Conservation (phyloP, 345 rosid genomes). For the Acer negundo region DNA sequence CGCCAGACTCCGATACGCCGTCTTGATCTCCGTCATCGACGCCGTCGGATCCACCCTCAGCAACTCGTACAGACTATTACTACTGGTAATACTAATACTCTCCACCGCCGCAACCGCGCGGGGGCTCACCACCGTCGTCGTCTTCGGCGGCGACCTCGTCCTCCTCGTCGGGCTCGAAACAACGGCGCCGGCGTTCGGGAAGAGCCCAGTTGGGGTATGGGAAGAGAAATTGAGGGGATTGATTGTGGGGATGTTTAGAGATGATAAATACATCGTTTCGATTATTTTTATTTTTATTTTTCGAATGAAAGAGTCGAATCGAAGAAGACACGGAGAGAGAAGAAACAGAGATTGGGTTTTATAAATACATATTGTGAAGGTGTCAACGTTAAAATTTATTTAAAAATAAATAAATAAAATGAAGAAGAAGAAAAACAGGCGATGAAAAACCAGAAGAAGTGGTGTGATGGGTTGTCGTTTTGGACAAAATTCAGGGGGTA, state of each 20-base stretch:
- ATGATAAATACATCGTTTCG: slow-evolving; percentile 17
- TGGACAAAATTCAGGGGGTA: no score
- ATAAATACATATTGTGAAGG: neutral
- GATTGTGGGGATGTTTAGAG: slow-evolving; percentile 10
- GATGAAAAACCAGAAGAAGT: no score
- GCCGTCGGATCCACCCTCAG: slow-evolving; percentile 58
- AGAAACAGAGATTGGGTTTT: neutral
- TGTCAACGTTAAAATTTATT: neutral
- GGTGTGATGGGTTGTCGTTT: no score
- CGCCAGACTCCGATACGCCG: slow-evolving; percentile 65
- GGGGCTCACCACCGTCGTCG: neutral
- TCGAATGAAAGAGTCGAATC: neutral
- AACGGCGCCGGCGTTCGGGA: neutral
- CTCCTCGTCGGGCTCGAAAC: no score
- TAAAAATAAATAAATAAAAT: no score
- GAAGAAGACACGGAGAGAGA: neutral
- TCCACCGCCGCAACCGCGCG: neutral
- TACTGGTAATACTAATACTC: neutral
- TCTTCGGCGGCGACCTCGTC: no score
- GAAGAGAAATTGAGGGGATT: neutral
- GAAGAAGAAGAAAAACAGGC: no score
- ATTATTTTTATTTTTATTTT: neutral
- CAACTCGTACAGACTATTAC: slow-evolving; percentile 53
- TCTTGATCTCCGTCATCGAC: slow-evolving; percentile 61
- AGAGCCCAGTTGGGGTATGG: neutral